phyloP scores from a whole-genome alignment of 23 red algal genomes.

The Gracilariopsis chorda region DNA sequence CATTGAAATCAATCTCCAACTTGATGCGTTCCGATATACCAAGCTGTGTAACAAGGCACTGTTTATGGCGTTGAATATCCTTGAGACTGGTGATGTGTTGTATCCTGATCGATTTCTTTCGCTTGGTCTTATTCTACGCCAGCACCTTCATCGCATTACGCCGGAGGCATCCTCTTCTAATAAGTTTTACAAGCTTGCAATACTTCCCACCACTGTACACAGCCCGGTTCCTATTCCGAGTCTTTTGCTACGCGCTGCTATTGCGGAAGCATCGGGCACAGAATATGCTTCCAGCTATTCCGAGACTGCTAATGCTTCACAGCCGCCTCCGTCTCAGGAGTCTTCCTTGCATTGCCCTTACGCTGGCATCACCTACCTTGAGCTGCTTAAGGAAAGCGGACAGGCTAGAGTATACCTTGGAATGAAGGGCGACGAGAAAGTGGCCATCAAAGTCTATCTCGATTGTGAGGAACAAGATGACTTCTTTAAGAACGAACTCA shows the following conservation, averaged over 20 bases:
- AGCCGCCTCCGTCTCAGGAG: not conserved
- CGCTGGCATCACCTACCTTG: not conserved
- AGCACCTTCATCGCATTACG: not conserved
- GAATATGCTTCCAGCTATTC: not conserved
- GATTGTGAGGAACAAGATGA: constrained; percentile 27
- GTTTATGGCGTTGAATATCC: constrained; percentile 8
- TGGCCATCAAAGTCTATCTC: constrained; percentile 56
- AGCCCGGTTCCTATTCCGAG: not conserved
- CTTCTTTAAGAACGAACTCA: constrained; percentile 36
- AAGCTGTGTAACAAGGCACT: constrained; percentile 47
- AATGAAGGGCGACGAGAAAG: not conserved
- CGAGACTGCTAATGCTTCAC: not conserved
- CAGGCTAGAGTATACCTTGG: constrained; percentile 48
- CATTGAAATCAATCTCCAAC: constrained; percentile 14
- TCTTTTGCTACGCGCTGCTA: not conserved
- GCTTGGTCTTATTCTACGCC: not conserved
- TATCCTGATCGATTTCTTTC: constrained; percentile 6
- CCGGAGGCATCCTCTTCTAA: not conserved
- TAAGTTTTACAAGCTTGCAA: not conserved
- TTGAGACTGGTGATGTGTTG: constrained; percentile 43
- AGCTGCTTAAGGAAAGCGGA: constrained; percentile 35
- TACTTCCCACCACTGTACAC: not conserved
- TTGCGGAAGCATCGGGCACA: not conserved
- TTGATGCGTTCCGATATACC: not conserved
- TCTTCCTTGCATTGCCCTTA: constrained; percentile 4